Evolutionary conservation across 306 rosid species (phyloP), one percentile per base, ranked within the genome.

Genomic region (Carpinus viminea): DNA sequence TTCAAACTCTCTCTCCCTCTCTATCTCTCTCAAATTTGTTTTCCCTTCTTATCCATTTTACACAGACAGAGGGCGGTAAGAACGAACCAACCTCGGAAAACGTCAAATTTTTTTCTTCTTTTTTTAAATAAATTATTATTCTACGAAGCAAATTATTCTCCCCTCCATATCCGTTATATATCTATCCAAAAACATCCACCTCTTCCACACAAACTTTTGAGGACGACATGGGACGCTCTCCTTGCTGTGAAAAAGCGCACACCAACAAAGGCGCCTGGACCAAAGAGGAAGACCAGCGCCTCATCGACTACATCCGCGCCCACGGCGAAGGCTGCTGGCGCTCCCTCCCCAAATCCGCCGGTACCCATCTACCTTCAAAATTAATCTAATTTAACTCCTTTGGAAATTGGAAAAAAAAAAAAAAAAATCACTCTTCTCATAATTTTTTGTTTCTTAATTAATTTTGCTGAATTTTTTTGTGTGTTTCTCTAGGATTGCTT

Each of bases 281-380:
- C 75, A 88, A 83, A 80, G 96, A 91, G 3, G 96, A 91, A 79
- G 96, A 91, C 71, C 96, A 89, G 52, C 93, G 90, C 82, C 90
- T 91, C 28, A 82, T 89, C 56, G 90, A 91, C 54, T 84, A 91
- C 78, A 88, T 91, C 70, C 91, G 93, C 55, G 20, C 78, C 76
- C 96, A 88, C 12, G 96, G 96, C 47, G 93, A 91, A 68, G 96
- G 96, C n/a, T 87, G 90, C 74, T 91, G 96, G 96, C 93, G 96
- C 4, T 88, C 93, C 72, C 96, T 91, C 55, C 96, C 96, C 18
- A 89, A 85, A 76, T 76, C 89, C 18, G 96, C 96, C 0, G 96
- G 95, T 90, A 70, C 16, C 12, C 2, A 9, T 68, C 16, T 16
- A 2, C 21, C 7, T 3, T 36, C 7, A 24, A 24, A 24, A 10